phyloP scores from a whole-genome alignment of 768 basidiomycete species.

The Cystobasidium onofrii region DNA sequence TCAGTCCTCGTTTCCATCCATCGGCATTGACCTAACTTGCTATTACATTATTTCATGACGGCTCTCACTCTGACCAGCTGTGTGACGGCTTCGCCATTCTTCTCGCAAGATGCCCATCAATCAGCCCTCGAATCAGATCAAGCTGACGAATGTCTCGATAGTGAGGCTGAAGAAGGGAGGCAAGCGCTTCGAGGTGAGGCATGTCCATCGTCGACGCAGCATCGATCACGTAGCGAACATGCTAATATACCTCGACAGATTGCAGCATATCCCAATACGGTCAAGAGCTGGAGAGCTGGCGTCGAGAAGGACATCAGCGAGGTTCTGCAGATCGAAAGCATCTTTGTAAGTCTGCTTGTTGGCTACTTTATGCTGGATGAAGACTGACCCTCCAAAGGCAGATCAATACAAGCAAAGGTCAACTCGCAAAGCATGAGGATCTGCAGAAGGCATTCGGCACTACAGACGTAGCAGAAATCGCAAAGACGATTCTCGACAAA shows the following conservation, averaged over 20 bases:
- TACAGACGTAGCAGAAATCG: slow-evolving; percentile 59
- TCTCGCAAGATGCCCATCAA: slow-evolving; percentile 36
- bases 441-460: slow-evolving; percentile 87
- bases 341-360: slow-evolving; percentile 66
- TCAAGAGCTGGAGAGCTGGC: slow-evolving; percentile 88
- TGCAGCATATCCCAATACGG: slow-evolving; percentile 99
- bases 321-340: slow-evolving; percentile 89
- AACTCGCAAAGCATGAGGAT: slow-evolving; percentile 78
- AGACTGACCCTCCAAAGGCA: too few relatives aligned
- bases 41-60: neutral
- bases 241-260: slow-evolving; percentile 52
- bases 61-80: neutral
- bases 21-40: too few relatives aligned
- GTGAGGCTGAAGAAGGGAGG: slow-evolving; percentile 94
- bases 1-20: too few relatives aligned
- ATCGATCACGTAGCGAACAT: neutral
- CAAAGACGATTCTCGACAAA: slow-evolving; percentile 88
- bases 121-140: slow-evolving; percentile 47
- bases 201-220: too few relatives aligned
- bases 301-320: slow-evolving; percentile 94
- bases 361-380: too few relatives aligned
- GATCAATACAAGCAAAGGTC: slow-evolving; percentile 57
- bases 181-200: slow-evolving; percentile 86
- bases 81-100: neutral
- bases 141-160: slow-evolving; percentile 92